These are phyloP conservation scores for Phalaenopsis aphrodite DNA, from an alignment of 106 monocot genomes.

Conservation along the genomic window DNA sequence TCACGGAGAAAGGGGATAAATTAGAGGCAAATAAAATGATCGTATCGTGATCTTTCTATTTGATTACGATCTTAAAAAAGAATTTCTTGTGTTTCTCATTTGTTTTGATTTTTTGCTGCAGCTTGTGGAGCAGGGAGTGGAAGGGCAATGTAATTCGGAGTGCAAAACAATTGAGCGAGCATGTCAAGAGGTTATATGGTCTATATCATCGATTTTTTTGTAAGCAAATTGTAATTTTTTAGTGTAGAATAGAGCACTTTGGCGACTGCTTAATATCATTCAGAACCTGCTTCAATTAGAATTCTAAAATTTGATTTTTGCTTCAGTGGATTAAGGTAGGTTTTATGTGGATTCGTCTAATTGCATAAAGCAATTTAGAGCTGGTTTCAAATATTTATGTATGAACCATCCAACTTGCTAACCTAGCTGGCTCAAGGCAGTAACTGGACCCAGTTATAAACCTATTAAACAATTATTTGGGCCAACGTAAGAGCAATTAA, in stretches of 20 bases:
- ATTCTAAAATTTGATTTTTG: neutral
- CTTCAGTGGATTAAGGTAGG: neutral
- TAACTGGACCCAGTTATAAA: neutral
- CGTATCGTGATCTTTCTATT: neutral
- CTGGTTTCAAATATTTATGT: neutral
- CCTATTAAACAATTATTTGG: neutral
- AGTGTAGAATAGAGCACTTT: neutral
- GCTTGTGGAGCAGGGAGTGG: slow-evolving; percentile 87
- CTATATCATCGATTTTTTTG: neutral
- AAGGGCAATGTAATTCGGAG: slow-evolving; percentile 88
- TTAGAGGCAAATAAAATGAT: slow-evolving; percentile 52
- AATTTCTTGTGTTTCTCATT: neutral
- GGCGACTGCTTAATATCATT: neutral
- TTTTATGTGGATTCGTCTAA: neutral
- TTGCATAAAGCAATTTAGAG: neutral
- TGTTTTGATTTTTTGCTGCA: slow-evolving; percentile 23
- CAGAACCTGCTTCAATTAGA: neutral
- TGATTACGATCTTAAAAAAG: neutral
- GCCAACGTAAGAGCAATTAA: neutral
- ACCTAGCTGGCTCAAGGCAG: neutral
- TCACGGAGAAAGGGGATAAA: slow-evolving; percentile 81
- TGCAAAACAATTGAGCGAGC: slow-evolving; percentile 95
- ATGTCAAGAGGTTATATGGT: slow-evolving; percentile 71
- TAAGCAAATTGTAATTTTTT: neutral
- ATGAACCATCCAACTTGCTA: neutral